phyloP scores from a whole-genome alignment of 2,329 filamentous ascomycete genomes.

The Dactylellina drechsleri region DNA sequence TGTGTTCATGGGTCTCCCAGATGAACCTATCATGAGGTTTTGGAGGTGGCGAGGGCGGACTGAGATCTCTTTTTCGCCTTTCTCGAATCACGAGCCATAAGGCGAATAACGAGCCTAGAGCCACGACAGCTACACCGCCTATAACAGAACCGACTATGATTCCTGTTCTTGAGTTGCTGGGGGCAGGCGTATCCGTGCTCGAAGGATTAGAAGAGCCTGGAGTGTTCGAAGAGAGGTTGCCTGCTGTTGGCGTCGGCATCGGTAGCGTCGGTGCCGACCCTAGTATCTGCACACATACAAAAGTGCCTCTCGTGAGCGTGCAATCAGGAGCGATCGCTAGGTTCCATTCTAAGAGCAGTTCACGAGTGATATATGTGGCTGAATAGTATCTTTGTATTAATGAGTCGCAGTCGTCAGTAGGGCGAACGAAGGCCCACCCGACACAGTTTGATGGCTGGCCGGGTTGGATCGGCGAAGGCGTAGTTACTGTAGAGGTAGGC shows the following conservation, averaged over 20 bases:
- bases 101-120: neutral
- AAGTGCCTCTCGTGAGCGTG: slow-evolving; percentile 6
- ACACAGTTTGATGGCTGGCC: slow-evolving; percentile 25
- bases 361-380: slow-evolving; percentile 19
- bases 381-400: slow-evolving; percentile 18
- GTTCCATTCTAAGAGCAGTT: slow-evolving; percentile 27
- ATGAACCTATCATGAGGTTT: too few species aligned
- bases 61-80: neutral
- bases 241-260: neutral
- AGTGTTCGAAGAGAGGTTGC: neutral
- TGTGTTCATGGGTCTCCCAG: too few species aligned
- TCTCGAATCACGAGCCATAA: slow-evolving; percentile 14
- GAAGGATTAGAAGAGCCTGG: neutral
- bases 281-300: slow-evolving; percentile 22
- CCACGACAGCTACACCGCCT: neutral
- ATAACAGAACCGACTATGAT: slow-evolving; percentile 13
- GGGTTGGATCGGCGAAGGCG: slow-evolving; percentile 7
- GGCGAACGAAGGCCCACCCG: slow-evolving; percentile 22
- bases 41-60: neutral
- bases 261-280: too few species aligned
- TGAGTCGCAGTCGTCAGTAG: slow-evolving; percentile 22
- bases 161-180: neutral
- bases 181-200: neutral
- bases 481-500: neutral
- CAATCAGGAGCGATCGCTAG: slow-evolving; percentile 22